Evolutionary conservation across 139 green algal genomes (phyloP).

Genomic region (Dunaliella sp.): DNA sequence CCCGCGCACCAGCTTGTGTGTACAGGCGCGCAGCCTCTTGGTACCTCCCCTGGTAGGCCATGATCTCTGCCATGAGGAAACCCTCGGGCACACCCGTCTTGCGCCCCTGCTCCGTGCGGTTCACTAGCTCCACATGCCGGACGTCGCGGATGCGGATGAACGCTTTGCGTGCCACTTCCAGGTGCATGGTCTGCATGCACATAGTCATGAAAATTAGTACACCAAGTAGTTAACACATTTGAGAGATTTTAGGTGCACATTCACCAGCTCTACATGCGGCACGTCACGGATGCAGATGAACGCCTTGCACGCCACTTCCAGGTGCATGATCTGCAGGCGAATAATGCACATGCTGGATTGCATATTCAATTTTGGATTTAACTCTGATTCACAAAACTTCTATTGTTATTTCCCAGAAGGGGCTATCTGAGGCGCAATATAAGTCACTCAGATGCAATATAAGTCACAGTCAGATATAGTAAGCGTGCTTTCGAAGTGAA

Average conservation of each 20-base stretch:
- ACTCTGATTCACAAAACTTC: too few relatives aligned
- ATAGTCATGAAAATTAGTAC: too few relatives aligned
- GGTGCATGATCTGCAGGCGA: slow-evolving; percentile 45
- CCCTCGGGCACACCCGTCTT: slow-evolving; percentile 40
- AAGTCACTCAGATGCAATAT: not conserved
- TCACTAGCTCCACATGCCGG: slow-evolving; percentile 63
- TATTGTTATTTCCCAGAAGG: not conserved
- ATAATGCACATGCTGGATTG: too few relatives aligned
- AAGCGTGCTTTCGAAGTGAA: too few relatives aligned
- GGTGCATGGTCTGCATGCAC: slow-evolving; percentile 45
- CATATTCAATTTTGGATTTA: too few relatives aligned
- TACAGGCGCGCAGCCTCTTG: slow-evolving; percentile 71
- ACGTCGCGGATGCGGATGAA: slow-evolving; percentile 78
- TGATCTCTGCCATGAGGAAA: slow-evolving; percentile 65
- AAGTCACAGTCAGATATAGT: too few relatives aligned
- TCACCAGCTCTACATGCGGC: slow-evolving; percentile 63
- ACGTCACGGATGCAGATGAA: slow-evolving; percentile 77
- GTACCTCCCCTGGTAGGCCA: slow-evolving; percentile 70
- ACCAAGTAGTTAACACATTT: too few relatives aligned
- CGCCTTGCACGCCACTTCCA: slow-evolving; percentile 70
- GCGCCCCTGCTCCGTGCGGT: slow-evolving; percentile 49
- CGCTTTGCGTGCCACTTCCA: slow-evolving; percentile 70
- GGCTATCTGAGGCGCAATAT: not conserved
- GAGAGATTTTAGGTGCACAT: too few relatives aligned
- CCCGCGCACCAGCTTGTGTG: slow-evolving; percentile 40